Percentiles rank a stretch among this genome's conserved stretches.
These are phyloP conservation scores for Verticillium nonalfalfae DNA, from an alignment of 2,329 filamentous ascomycete species.

Conservation along the genomic window DNA sequence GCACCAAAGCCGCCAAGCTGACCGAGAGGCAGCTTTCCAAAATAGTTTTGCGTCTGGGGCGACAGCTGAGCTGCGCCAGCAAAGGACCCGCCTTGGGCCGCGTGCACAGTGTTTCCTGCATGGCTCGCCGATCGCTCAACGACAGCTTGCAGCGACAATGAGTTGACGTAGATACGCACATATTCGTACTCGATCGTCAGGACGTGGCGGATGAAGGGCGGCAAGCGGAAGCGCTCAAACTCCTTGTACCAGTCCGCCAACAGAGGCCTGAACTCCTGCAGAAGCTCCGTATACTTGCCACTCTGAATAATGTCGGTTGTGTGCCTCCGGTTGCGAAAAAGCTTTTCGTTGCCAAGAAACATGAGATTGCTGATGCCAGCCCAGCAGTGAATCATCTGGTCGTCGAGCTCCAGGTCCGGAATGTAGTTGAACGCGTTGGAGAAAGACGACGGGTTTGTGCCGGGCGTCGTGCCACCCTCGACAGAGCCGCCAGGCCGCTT, in stretches of 20 bases:
- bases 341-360: slow-evolving; percentile 79
- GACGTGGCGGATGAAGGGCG: slow-evolving; percentile 64
- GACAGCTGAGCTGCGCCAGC: slow-evolving; percentile 41
- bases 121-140: slow-evolving; percentile 87
- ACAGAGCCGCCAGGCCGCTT: slow-evolving; percentile 22
- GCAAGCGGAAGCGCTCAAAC: slow-evolving; percentile 70
- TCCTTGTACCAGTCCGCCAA: slow-evolving; percentile 73
- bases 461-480: slow-evolving; percentile 45
- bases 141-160: slow-evolving; percentile 86
- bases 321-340: slow-evolving; percentile 82
- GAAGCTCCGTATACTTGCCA: slow-evolving; percentile 72
- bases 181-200: slow-evolving; percentile 94
- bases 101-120: slow-evolving; percentile 39
- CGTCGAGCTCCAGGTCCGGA: slow-evolving; percentile 59
- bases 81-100: slow-evolving; percentile 18
- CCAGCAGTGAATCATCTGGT: slow-evolving; percentile 81
- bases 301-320: slow-evolving; percentile 85
- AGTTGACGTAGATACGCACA: slow-evolving; percentile 90
- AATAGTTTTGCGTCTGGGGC: slow-evolving; percentile 59
- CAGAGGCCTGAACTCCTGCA: slow-evolving; percentile 76
- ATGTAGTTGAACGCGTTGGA: slow-evolving; percentile 60
- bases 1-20: slow-evolving; percentile 58
- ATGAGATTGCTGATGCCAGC: slow-evolving; percentile 88
- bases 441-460: slow-evolving; percentile 49
- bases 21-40: slow-evolving; percentile 57